These are phyloP conservation scores for Elsinoe ampelina DNA, from an alignment of 2,329 filamentous ascomycete genomes.

Conservation along the genomic window DNA sequence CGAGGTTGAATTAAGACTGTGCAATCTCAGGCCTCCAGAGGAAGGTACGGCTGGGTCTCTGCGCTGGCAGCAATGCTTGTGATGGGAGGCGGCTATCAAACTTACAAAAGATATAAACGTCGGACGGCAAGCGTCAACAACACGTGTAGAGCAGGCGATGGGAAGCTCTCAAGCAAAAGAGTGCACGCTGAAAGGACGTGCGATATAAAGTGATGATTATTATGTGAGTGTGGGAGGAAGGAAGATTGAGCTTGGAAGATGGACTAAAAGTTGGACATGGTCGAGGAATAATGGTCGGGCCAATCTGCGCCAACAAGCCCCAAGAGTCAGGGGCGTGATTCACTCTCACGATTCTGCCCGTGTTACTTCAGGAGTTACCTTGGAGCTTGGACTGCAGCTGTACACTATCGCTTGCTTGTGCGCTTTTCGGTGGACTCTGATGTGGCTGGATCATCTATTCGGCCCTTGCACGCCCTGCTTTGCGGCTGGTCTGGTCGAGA, in stretches of 20 bases:
- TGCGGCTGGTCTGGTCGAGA: too few species aligned
- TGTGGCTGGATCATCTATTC: conserved; percentile 2
- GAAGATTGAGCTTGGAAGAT: not conserved
- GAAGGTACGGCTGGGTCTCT: not conserved
- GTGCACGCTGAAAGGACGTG: not conserved
- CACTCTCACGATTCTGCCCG: too few species aligned
- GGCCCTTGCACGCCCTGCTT: not conserved
- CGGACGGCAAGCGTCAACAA: not conserved
- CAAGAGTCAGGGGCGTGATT: too few species aligned
- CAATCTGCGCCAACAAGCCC: too few species aligned
- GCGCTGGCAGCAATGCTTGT: not conserved
- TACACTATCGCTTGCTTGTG: not conserved
- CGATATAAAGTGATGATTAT: not conserved
- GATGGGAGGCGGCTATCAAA: not conserved
- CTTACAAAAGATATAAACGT: too few species aligned
- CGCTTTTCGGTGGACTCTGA: too few species aligned
- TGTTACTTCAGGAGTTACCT: too few species aligned
- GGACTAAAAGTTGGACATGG: not conserved
- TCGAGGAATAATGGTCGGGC: too few species aligned
- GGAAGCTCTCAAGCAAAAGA: not conserved
- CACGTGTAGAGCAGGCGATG: not conserved
- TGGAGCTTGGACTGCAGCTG: not conserved
- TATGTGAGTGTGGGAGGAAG: not conserved
- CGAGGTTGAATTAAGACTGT: too few species aligned
- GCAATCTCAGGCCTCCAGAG: not conserved